A percentile compares a stretch with the other conserved stretches of the same genome.
Evolutionary conservation across 2,329 filamentous ascomycete genomes (phyloP).

Genomic region (Hypoxylon sp.): DNA sequence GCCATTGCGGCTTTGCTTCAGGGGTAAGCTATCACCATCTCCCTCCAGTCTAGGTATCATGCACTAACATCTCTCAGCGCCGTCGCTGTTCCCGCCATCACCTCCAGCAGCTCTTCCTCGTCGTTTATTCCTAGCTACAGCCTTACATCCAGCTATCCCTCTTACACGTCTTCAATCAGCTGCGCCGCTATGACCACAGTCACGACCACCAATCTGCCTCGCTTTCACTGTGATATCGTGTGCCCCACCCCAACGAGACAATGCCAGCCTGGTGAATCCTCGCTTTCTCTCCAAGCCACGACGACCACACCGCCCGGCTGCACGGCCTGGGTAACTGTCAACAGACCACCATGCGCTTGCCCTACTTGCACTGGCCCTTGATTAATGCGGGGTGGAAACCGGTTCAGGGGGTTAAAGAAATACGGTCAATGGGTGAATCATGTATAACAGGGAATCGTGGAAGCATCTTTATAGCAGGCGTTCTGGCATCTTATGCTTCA

Average conservation of each 20-base stretch:
- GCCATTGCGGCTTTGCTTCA: slow-evolving; percentile 32
- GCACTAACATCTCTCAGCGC: slow-evolving; percentile 19
- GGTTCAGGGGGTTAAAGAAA: too few relatives aligned
- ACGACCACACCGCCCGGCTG: slow-evolving; percentile 33
- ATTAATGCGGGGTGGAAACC: too few relatives aligned
- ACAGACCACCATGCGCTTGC: slow-evolving; percentile 23
- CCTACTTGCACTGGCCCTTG: slow-evolving; percentile 12
- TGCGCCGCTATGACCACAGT: slow-evolving; percentile 37
- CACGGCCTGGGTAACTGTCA: slow-evolving; percentile 26
- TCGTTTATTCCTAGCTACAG: too few relatives aligned
- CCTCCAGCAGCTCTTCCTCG: too few relatives aligned
- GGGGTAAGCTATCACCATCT: slow-evolving; percentile 23
- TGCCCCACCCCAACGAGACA: slow-evolving; percentile 24
- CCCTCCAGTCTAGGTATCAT: neutral
- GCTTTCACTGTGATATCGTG: slow-evolving; percentile 8
- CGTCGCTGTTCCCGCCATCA: slow-evolving; percentile 18
- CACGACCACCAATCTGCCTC: slow-evolving; percentile 24
- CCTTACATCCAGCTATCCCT: too few relatives aligned
- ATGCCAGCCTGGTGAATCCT: slow-evolving; percentile 37
- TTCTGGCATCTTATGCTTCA: too few relatives aligned
- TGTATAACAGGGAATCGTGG: too few relatives aligned
- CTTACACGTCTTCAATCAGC: too few relatives aligned
- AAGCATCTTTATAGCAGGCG: too few relatives aligned
- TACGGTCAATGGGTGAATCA: too few relatives aligned
- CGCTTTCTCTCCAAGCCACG: slow-evolving; percentile 14